Conservation (phyloP, 2,329 filamentous ascomycete species). For the Juglanconis oblonga region DNA sequence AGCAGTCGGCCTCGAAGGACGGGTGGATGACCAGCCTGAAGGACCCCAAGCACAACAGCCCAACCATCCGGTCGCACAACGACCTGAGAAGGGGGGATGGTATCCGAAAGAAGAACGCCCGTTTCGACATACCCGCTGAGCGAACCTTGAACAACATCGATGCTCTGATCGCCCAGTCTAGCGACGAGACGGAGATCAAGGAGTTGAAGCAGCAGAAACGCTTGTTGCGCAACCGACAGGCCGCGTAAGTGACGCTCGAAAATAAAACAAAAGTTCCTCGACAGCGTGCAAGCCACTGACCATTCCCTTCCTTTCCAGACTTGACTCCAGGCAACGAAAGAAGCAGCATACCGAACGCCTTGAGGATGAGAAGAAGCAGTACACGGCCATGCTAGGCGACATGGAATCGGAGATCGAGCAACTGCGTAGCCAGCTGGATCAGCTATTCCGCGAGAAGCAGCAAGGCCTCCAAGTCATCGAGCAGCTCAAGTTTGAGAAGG, state of each 20-base stretch:
- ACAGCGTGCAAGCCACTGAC: slow-evolving; percentile 18
- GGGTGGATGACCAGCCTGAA: slow-evolving; percentile 49
- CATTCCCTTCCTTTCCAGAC: slow-evolving; percentile 46
- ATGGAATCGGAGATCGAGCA: slow-evolving; percentile 75
- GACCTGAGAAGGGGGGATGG: slow-evolving; percentile 77
- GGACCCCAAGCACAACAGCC: slow-evolving; percentile 61
- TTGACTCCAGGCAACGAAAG: slow-evolving; percentile 95
- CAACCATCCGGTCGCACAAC: slow-evolving; percentile 70
- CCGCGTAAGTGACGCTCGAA: slow-evolving; percentile 66
- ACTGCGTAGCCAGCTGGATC: slow-evolving; percentile 67
- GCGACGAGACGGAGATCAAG: slow-evolving; percentile 90
- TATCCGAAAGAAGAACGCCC: slow-evolving; percentile 97
- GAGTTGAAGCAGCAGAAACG: slow-evolving; percentile 98
- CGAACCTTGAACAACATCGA: slow-evolving; percentile 94
- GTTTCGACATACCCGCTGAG: slow-evolving; percentile 92
- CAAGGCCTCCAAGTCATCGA: slow-evolving; percentile 74
- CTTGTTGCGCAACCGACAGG: slow-evolving; percentile 89
- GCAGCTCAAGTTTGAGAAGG: slow-evolving; percentile 78
- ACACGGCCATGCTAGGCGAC: slow-evolving; percentile 69
- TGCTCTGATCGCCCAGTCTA: slow-evolving; percentile 81
- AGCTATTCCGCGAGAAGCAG: slow-evolving; percentile 70
- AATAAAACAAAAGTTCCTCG: slow-evolving; percentile 4
- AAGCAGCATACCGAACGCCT: slow-evolving; percentile 97
- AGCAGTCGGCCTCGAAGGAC: slow-evolving; percentile 57
- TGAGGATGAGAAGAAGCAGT: slow-evolving; percentile 95